Conservation (phyloP, 305 asterid species). For the Solanum hybrid region DNA sequence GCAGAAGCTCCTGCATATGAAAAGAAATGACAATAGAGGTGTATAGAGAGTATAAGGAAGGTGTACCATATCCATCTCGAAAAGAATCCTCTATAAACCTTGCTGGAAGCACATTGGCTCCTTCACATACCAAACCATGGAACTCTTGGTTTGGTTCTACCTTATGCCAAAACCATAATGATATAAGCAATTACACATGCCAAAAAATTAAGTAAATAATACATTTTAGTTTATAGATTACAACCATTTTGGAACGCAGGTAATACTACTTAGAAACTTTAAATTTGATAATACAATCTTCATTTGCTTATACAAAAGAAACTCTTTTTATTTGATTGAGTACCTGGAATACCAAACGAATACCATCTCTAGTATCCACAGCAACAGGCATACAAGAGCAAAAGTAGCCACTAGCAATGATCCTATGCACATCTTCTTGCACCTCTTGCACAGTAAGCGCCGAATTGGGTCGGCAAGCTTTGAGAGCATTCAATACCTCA, state of each 20-base stretch:
- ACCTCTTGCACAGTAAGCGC: constrained; percentile 84
- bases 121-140: constrained; percentile 93
- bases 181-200: constrained; percentile 12
- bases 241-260: background rate
- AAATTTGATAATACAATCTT: background rate
- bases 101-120: constrained; percentile 89
- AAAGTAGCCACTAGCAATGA: constrained; percentile 81
- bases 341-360: constrained; percentile 87
- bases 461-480: constrained; percentile 77
- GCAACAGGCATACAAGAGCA: constrained; percentile 93
- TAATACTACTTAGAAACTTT: background rate
- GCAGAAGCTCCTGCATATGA: background rate
- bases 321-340: background rate
- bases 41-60: constrained; percentile 10
- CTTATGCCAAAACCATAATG: constrained; percentile 50
- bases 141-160: constrained; percentile 99
- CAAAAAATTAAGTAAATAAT: background rate
- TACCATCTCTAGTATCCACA: constrained; percentile 89
- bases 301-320: background rate
- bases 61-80: constrained; percentile 83
- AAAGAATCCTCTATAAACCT: constrained; percentile 86
- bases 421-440: constrained; percentile 91
- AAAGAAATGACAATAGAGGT: background rate
- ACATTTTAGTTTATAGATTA: background rate
- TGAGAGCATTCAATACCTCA: constrained; percentile 71